Evolutionary conservation across 2,329 filamentous ascomycete genomes (phyloP).

Genomic region (Cercospora canescens): DNA sequence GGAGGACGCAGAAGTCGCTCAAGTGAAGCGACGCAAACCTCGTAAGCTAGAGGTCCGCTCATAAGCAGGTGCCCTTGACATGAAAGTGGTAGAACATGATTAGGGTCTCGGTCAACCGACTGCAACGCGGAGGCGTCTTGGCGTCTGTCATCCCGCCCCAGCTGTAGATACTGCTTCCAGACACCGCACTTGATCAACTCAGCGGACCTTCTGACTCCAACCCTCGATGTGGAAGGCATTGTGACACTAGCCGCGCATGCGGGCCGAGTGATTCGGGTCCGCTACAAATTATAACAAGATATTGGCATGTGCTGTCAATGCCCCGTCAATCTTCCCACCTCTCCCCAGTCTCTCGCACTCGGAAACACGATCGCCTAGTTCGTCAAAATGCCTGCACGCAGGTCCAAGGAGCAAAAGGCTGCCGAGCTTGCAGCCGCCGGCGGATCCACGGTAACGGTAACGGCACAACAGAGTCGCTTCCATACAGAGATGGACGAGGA

Average conservation of each 20-base stretch:
- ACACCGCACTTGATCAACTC: neutral
- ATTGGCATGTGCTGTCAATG: neutral
- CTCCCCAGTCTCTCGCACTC: neutral
- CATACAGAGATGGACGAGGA: conserved; percentile 27
- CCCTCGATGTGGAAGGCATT: neutral
- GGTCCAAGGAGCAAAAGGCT: conserved; percentile 10
- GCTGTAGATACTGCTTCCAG: conserved; percentile 5
- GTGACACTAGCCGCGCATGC: neutral
- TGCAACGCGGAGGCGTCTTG: neutral
- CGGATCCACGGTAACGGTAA: conserved; percentile 17
- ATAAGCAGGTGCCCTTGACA: neutral
- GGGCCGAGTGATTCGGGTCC: neutral
- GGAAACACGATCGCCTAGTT: neutral
- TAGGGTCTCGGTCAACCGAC: neutral
- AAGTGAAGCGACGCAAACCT: conserved; percentile 11
- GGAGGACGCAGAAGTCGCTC: neutral
- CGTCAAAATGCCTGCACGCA: conserved; percentile 1
- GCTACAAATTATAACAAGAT: neutral
- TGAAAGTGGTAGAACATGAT: neutral
- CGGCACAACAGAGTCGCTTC: conserved; percentile 28
- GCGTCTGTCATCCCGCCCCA: conserved; percentile 2
- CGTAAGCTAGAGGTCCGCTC: conserved; percentile 19
- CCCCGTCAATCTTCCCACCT: neutral
- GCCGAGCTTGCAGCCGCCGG: neutral
- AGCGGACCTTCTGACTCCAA: conserved; percentile 1